Conservation (phyloP, 495 filamentous ascomycete species). For the Astrothelium macrocarpum region DNA sequence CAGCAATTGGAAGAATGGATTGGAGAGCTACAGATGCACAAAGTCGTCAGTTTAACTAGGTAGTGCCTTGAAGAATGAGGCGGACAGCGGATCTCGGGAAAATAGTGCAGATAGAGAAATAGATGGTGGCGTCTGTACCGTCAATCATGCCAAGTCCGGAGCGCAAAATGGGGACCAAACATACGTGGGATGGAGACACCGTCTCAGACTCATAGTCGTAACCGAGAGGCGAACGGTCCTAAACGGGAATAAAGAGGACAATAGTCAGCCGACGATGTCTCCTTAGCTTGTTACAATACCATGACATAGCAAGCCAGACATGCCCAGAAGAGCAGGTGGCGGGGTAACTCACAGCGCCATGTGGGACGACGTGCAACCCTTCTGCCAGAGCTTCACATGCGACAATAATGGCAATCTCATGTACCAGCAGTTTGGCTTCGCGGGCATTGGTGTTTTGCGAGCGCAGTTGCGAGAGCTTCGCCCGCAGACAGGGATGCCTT, state of each 20-base stretch:
- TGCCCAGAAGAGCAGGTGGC: neutral
- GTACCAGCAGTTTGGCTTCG: slow-evolving; percentile 71
- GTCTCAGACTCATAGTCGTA: slow-evolving; percentile 55
- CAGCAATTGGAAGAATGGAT: slow-evolving; percentile 68
- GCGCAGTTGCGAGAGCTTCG: slow-evolving; percentile 84
- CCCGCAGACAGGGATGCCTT: slow-evolving; percentile 71
- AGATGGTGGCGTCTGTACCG: slow-evolving; percentile 34
- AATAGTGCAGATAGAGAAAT: neutral
- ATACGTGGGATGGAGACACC: slow-evolving; percentile 54
- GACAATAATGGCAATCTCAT: slow-evolving; percentile 77
- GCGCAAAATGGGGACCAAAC: slow-evolving; percentile 82
- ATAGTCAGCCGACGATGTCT: slow-evolving; percentile 14
- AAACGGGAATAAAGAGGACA: slow-evolving; percentile 23
- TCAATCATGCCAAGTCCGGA: slow-evolving; percentile 87
- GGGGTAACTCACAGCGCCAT: slow-evolving; percentile 28
- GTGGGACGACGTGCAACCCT: slow-evolving; percentile 35
- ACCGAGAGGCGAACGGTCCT: slow-evolving; percentile 68
- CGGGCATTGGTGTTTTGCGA: slow-evolving; percentile 56
- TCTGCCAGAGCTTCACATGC: slow-evolving; percentile 71
- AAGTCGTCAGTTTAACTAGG: slow-evolving; percentile 22
- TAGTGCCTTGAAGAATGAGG: slow-evolving; percentile 7
- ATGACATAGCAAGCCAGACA: slow-evolving; percentile 5
- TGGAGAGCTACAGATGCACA: slow-evolving; percentile 46
- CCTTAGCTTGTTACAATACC: neutral
- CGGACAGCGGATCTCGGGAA: slow-evolving; percentile 6